A percentile compares a stretch with the other conserved stretches of the same genome.
These are phyloP conservation scores for Diplocarpon rosae DNA, from an alignment of 2,329 filamentous ascomycete genomes.

Conservation along the genomic window DNA sequence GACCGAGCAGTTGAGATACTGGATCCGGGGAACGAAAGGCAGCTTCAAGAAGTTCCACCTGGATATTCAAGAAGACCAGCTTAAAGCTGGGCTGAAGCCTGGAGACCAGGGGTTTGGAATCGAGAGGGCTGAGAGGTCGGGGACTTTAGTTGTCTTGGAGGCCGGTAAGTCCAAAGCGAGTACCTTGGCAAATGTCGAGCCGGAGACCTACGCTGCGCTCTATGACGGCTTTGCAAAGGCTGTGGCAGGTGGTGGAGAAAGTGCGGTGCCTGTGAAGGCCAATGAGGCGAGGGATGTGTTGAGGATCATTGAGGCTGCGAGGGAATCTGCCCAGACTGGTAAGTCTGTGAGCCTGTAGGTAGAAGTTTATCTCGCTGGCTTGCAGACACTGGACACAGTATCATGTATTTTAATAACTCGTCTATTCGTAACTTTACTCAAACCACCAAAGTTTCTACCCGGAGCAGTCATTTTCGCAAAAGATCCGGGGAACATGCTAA, in stretches of 20 bases:
- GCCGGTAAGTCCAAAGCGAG: conserved; percentile 39
- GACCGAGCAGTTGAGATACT: conserved; percentile 59
- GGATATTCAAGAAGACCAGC: conserved; percentile 66
- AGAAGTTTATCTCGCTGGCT: too few species aligned
- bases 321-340: conserved; percentile 40
- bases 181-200: conserved; percentile 46
- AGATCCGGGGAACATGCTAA: too few species aligned
- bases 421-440: too few species aligned
- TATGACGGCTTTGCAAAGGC: conserved; percentile 47
- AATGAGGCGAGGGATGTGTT: conserved; percentile 42
- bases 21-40: conserved; percentile 64
- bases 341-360: conserved; percentile 25
- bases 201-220: conserved; percentile 57
- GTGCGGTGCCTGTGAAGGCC: conserved; percentile 41
- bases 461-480: too few species aligned
- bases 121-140: conserved; percentile 47
- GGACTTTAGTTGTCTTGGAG: conserved; percentile 45
- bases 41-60: conserved; percentile 62
- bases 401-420: too few species aligned
- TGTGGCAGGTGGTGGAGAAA: conserved; percentile 35
- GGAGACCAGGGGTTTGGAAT: conserved; percentile 52
- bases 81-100: conserved; percentile 51
- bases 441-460: too few species aligned
- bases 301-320: conserved; percentile 43
- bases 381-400: too few species aligned